These are phyloP conservation scores for Phytophthora crassamura DNA, from an alignment of 352 stramenopile species.

Conservation along the genomic window DNA sequence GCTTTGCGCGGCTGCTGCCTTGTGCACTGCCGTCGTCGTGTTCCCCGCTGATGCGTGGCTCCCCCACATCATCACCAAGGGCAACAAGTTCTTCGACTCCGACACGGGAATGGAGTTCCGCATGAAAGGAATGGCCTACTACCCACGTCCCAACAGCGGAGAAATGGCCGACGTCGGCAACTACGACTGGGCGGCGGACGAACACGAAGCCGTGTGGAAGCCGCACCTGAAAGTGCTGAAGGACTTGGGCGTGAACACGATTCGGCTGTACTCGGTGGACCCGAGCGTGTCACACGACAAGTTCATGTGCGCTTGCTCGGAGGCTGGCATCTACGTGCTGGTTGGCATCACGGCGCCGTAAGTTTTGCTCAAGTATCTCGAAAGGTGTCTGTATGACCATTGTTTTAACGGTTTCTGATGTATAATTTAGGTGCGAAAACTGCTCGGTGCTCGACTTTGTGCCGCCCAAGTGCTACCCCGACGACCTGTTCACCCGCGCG, in stretches of 20 bases:
- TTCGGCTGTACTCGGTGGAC: slow-evolving; percentile 77
- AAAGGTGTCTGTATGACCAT: neutral
- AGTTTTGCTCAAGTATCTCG: slow-evolving; percentile 6
- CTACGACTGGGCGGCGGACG: slow-evolving; percentile 71
- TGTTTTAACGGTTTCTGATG: neutral
- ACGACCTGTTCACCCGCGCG: slow-evolving; percentile 57
- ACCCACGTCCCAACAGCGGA: slow-evolving; percentile 68
- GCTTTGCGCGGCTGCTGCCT: slow-evolving; percentile 24
- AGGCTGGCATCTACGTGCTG: slow-evolving; percentile 79
- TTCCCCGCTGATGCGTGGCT: slow-evolving; percentile 48
- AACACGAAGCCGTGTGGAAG: slow-evolving; percentile 65
- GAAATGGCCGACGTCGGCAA: slow-evolving; percentile 62
- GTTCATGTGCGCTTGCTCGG: slow-evolving; percentile 76
- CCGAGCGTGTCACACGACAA: slow-evolving; percentile 71
- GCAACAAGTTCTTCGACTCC: slow-evolving; percentile 90
- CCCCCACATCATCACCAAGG: slow-evolving; percentile 57
- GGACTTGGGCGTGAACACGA: slow-evolving; percentile 67
- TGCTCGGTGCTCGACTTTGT: slow-evolving; percentile 57
- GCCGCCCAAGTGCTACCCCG: slow-evolving; percentile 63
- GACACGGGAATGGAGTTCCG: slow-evolving; percentile 68
- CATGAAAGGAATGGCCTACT: slow-evolving; percentile 81
- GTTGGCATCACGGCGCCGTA: slow-evolving; percentile 69
- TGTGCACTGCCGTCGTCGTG: slow-evolving; percentile 22
- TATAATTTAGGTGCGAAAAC: slow-evolving; percentile 52
- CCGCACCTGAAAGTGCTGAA: slow-evolving; percentile 63